Evolutionary conservation across 768 basidiomycete species (phyloP), one percentile per base, ranked within the genome.

Genomic region (Calocybe indica): DNA sequence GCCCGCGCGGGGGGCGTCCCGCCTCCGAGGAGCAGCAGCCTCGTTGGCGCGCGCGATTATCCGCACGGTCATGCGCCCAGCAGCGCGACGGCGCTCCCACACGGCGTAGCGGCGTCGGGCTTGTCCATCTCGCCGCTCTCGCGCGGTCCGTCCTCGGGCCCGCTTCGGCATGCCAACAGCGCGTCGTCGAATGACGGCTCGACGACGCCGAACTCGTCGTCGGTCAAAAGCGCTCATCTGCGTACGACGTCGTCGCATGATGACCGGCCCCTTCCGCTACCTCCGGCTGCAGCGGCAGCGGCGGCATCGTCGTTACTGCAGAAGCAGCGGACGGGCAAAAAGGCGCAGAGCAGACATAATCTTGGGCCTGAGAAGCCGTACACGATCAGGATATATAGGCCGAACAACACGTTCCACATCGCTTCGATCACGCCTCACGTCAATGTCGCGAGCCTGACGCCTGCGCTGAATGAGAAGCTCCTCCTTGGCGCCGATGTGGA

Each of bases 361-460:
- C 40, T 44, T 30, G 10, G 40, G 12, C 44, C 52, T 2, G 51
- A 46, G 34, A 64, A 63, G 35, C 46, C 52, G 28, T 84, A 80
- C 55, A 74, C 70, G 50, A 79, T 95, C 49, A 80, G 92, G 39
- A 83, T 96, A 48, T 88, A 91, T 59, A 78, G 84, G 12, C 76
- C 79, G 40, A 83, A 88, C 56, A 79, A 78, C 40, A 76, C 80
- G 7, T 89, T 82, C 60, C 83, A 88, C 48, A 78, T 88, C 47
- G 76, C 88, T 22, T 70, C 75, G 10, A 80, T 89, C 43, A 73
- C 75, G 1, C 67, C 85, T 40, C 64, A 69, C 12, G 79, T 83
- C 7, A 91, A 85, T 1, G 89, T 90, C 2, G 74, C 74, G 8
- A 79, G 84, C 28, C 61, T 96, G 42, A 79, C 77, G 5, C 72